phyloP scores from a whole-genome alignment of 371 early-diverging fungal species.

The Gilbertella persicaria region DNA sequence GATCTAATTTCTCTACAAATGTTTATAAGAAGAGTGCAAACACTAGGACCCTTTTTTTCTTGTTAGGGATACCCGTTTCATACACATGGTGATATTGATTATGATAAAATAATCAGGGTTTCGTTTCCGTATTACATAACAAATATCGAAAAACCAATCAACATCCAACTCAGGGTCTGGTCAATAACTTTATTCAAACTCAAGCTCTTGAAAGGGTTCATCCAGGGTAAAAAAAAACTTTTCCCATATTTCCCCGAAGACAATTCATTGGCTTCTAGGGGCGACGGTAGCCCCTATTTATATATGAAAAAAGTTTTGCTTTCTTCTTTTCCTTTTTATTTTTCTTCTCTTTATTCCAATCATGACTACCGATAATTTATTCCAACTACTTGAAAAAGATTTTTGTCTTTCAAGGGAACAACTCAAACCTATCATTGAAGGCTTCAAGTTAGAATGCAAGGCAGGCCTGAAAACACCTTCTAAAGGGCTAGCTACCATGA shows the following conservation, averaged over 20 bases:
- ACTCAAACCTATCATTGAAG: constrained; percentile 53
- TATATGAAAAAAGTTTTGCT: neutral
- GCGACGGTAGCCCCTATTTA: constrained; percentile 2
- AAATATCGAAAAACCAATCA: constrained; percentile 3
- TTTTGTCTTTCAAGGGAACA: constrained; percentile 44
- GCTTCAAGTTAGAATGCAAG: constrained; percentile 45
- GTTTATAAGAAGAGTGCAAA: too few relatives aligned
- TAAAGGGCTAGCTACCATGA: constrained; percentile 60
- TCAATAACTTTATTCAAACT: neutral
- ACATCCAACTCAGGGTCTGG: constrained; percentile 4
- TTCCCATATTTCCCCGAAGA: constrained; percentile 16
- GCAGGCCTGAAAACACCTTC: constrained; percentile 43
- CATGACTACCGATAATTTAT: constrained; percentile 28
- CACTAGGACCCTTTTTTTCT: neutral
- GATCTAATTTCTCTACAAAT: too few relatives aligned
- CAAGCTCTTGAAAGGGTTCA: constrained; percentile 9
- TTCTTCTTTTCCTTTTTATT: constrained; percentile 1
- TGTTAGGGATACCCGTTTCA: neutral
- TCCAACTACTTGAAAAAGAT: constrained; percentile 28
- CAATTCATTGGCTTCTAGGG: constrained; percentile 5
- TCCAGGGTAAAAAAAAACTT: constrained; percentile 11
- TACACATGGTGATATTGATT: neutral
- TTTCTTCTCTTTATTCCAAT: neutral
- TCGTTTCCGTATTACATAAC: constrained; percentile 10
- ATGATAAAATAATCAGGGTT: constrained; percentile 5